Evolutionary conservation across 2,329 filamentous ascomycete genomes (phyloP), one percentile per base, ranked within the genome.

Genomic region (Venturiaceae sp.): DNA sequence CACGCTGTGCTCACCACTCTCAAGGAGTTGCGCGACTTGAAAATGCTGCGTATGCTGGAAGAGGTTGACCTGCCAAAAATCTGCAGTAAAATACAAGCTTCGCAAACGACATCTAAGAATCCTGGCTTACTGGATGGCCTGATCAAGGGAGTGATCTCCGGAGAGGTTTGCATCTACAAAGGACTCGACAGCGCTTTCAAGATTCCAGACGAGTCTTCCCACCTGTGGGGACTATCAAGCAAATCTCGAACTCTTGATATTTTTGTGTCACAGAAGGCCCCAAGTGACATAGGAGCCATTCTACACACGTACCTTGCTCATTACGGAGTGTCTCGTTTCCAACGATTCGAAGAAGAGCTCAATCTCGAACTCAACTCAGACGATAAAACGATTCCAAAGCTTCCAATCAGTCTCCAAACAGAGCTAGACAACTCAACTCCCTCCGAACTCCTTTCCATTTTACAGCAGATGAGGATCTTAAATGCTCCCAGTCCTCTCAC

Each of bases 151-250:
- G 13, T 53, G n/a, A 28, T n/a, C 13, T 53, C 52, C 21, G 52
- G 52, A 34, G 52, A 53, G 16, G 34, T 53, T 16, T 34, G 34
- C 32, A 28, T 53, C 19, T 56, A 56, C 36, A 56, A 41, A 26
- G 54, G 54, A n/a, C 16, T 56, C 33, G 54, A 56, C 16, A 41
- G 30, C 7, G 54, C 34, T 30, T 56, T 56, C 16, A 26, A 21
- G 11, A 21, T 46, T 5, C 34, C 54, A 5, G 39, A 41, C 9
- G 54, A 56, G n/a, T 34, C 52, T 34, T 19, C 34, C 26, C 34
- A 56, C 16, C 19, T 56, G n/a, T 56, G 54, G 54, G 54, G 54
- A 39, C 54, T 56, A 23, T 56, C 34, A 3, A 37, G 36, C n/a
- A 37, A 32, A 32, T 32, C 33, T 26, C 30, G 39, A 13, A 26